Evolutionary conservation across 352 stramenopile species (phyloP), one percentile per base, ranked within the genome.

Genomic region (Bremia lactucae): DNA sequence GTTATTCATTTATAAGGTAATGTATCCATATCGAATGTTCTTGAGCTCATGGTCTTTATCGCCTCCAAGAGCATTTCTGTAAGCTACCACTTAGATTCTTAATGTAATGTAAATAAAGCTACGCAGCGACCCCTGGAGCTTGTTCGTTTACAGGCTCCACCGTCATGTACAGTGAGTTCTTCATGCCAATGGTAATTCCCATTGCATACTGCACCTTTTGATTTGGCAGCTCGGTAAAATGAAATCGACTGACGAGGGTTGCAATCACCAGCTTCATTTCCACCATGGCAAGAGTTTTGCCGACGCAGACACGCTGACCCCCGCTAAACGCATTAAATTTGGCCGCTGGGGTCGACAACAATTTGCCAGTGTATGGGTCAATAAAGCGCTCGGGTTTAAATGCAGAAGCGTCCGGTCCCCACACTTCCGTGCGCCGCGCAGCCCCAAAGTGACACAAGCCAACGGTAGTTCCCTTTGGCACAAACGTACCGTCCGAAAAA

Each of bases 291-390:
- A 87, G 62, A 20, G 46, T 61, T 31, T 66, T 64, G 26, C 81
- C 81, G 4, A 90, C 52, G 37, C 81, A 94, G 26, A 59, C 68
- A 31, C 75, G 74, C 6, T 55, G 71, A 0, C 81, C 81, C 3
- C 61, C 72, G 21, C 80, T 68, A 54, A 94, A 92, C 7, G 63
- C 62, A 9, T 65, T 69, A 44, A 84, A 87, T 41, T 85, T 68
- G 50, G 72, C 77, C 0, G 57, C 39, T n/a, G 69, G 75, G 4
- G 56, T 43, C 0, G 62, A 39, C 18, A 62, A 39, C 34, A 80
- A 58, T 22, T 59, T 59, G 8, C 60, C 55, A 0, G 62, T 77
- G 2, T 25, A 18, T 0, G 31, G 3, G 20, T 87, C 72, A 9
- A 91, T 52, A 50, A 72, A 90, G 2, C 57, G 42, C 18, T 66